Conservation (phyloP, 768 basidiomycete species). For the Dioszegia aurantiaca region DNA sequence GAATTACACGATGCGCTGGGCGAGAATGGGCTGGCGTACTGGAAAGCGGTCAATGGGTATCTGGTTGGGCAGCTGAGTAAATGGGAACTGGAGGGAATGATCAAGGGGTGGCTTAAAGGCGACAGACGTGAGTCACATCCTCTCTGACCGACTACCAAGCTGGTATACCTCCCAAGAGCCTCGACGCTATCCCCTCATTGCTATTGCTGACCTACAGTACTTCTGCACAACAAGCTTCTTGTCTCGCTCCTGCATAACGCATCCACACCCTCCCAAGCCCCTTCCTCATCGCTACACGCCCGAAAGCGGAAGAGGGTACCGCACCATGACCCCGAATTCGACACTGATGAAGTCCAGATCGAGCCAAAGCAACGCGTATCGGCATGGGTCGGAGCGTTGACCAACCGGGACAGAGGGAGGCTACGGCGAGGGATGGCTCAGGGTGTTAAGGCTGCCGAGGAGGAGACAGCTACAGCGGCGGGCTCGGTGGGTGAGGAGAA, state of each 20-base stretch:
- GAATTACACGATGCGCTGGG: constrained; percentile 47
- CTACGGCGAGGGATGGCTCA: constrained; percentile 22
- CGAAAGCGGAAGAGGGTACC: constrained; percentile 28
- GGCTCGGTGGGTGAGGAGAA: neutral
- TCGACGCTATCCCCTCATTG: neutral
- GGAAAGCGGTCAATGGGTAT: constrained; percentile 48
- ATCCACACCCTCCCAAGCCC: constrained; percentile 20
- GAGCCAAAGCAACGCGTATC: constrained; percentile 31
- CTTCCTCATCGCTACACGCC: constrained; percentile 6
- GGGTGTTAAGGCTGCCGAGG: constrained; percentile 18
- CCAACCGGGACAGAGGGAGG: constrained; percentile 27
- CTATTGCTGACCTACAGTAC: constrained; percentile 23
- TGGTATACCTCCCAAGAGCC: no score
- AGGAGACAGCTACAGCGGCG: constrained; percentile 1
- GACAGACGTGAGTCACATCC: constrained; percentile 29
- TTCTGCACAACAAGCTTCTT: constrained; percentile 39
- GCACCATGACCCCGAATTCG: constrained; percentile 31
- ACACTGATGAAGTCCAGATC: constrained; percentile 31
- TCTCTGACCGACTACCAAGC: no score
- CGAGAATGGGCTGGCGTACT: constrained; percentile 45
- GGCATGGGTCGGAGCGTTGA: constrained; percentile 31
- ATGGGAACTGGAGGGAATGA: constrained; percentile 35
- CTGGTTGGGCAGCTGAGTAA: constrained; percentile 40
- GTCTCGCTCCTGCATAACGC: constrained; percentile 38
- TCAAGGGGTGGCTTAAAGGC: constrained; percentile 39